Percentiles rank a stretch among this genome's conserved stretches.
Evolutionary conservation across 1,284 basidiomycete genomes (phyloP).

Genomic region (Apiotrichum akiyoshidainum): DNA sequence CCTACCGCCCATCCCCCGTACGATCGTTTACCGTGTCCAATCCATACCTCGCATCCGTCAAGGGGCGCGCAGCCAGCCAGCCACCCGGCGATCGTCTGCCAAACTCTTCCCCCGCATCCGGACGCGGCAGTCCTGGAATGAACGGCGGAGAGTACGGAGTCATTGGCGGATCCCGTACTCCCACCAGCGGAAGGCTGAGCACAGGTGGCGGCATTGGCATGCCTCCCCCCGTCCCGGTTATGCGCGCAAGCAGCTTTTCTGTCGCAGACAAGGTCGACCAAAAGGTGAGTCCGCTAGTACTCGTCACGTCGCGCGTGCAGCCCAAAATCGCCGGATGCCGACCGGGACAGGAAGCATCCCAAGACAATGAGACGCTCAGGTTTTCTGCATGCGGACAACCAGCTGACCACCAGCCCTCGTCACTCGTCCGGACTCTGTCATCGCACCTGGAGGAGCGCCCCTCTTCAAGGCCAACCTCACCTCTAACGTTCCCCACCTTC

Average conservation of each 20-base stretch:
- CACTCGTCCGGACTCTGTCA: constrained; percentile 39
- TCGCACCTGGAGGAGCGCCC: constrained; percentile 45
- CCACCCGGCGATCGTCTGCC: constrained; percentile 40
- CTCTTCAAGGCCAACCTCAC: constrained; percentile 31
- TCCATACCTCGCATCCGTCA: constrained; percentile 24
- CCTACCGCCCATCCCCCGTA: constrained; percentile 20
- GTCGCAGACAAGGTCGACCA: constrained; percentile 20
- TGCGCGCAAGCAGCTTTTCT: constrained; percentile 46
- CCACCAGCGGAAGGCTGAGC: constrained; percentile 18
- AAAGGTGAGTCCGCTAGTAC: constrained; percentile 6
- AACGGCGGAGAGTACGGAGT: constrained; percentile 37
- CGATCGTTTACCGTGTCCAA: constrained; percentile 22
- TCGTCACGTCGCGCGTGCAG: too few species aligned
- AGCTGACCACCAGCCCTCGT: constrained; percentile 30
- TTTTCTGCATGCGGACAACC: background rate
- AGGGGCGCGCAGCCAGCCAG: constrained; percentile 41
- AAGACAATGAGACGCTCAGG: background rate
- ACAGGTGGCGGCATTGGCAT: background rate
- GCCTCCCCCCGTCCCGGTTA: constrained; percentile 14
- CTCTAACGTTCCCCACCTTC: constrained; percentile 45
- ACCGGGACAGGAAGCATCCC: too few species aligned
- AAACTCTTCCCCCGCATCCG: constrained; percentile 33
- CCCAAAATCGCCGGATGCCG: too few species aligned
- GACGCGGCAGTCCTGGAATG: constrained; percentile 32
- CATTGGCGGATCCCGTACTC: constrained; percentile 42